Percentiles rank a stretch among this genome's conserved stretches.
phyloP scores from a whole-genome alignment of 2,329 filamentous ascomycete species.

The Hypocreales sp. region DNA sequence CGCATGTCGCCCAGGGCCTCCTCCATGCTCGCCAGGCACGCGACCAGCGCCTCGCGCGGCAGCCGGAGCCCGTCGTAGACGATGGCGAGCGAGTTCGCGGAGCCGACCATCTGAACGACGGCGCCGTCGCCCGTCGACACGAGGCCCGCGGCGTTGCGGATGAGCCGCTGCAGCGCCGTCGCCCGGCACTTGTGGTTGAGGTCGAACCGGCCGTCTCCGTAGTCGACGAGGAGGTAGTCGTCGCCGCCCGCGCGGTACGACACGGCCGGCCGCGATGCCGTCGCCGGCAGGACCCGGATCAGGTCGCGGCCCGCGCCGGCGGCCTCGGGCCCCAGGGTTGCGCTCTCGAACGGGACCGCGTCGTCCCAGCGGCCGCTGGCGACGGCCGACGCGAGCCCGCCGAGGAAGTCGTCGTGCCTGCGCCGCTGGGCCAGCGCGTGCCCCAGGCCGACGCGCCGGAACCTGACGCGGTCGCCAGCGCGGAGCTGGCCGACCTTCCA shows the following conservation, averaged over 20 bases:
- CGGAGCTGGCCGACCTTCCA: slow-evolving; percentile 20
- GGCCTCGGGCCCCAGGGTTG: neutral
- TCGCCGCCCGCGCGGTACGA: neutral
- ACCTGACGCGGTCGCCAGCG: slow-evolving; percentile 11
- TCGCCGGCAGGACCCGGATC: neutral
- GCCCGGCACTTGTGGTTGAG: neutral
- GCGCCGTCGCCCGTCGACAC: neutral
- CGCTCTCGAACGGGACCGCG: neutral
- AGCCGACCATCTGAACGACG: neutral
- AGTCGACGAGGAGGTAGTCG: slow-evolving; percentile 1
- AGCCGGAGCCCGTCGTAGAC: neutral
- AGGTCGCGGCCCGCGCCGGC: neutral
- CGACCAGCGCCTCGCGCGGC: neutral
- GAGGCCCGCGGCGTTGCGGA: neutral
- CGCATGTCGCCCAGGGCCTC: neutral
- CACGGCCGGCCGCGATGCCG: neutral
- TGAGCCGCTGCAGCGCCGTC: neutral
- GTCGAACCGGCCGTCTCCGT: neutral
- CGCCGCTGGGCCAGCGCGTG: neutral
- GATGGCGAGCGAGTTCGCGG: neutral
- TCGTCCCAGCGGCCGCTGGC: neutral
- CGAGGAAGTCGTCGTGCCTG: neutral
- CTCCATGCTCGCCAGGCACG: neutral
- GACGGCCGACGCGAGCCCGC: neutral
- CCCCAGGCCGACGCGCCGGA: neutral